Percentiles rank a stretch among this genome's conserved stretches.
Conservation (phyloP, 2,329 filamentous ascomycete genomes). For the Venturia pyrina region DNA sequence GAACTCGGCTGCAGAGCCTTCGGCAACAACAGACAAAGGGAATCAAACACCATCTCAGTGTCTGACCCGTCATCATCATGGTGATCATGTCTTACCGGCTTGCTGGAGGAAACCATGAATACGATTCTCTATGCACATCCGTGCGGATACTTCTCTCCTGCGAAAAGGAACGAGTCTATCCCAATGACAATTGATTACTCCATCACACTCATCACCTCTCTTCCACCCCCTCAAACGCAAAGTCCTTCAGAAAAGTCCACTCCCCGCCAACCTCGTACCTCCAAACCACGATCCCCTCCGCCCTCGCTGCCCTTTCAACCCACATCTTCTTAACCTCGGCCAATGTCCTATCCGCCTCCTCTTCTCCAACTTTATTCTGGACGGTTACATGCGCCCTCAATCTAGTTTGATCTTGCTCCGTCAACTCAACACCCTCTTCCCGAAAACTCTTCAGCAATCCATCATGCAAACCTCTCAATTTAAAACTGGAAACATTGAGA, state of each 20-base stretch:
- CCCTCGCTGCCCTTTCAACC: background rate
- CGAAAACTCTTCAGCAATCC: background rate
- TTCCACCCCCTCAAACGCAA: background rate
- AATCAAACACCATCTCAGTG: no score
- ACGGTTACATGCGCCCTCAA: constrained; percentile 17
- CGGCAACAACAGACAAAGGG: no score
- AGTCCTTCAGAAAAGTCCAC: constrained; percentile 5
- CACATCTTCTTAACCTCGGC: constrained; percentile 6
- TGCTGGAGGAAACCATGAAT: no score
- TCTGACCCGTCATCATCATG: no score
- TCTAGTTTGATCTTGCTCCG: constrained; percentile 16
- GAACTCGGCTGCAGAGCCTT: background rate
- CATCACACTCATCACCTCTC: background rate
- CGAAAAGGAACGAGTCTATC: no score
- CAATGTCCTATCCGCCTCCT: constrained; percentile 13
- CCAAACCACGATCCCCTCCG: constrained; percentile 5
- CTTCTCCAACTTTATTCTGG: constrained; percentile 16
- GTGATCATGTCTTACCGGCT: no score
- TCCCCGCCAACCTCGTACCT: constrained; percentile 4
- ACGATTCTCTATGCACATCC: no score
- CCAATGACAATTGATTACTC: no score
- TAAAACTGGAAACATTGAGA: background rate
- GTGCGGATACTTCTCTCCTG: no score
- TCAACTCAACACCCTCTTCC: constrained; percentile 15
- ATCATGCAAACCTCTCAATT: background rate